Base-by-base conservation (phyloP, 2,329 filamentous ascomycete species). In the Bipolaris zeicola region DNA sequence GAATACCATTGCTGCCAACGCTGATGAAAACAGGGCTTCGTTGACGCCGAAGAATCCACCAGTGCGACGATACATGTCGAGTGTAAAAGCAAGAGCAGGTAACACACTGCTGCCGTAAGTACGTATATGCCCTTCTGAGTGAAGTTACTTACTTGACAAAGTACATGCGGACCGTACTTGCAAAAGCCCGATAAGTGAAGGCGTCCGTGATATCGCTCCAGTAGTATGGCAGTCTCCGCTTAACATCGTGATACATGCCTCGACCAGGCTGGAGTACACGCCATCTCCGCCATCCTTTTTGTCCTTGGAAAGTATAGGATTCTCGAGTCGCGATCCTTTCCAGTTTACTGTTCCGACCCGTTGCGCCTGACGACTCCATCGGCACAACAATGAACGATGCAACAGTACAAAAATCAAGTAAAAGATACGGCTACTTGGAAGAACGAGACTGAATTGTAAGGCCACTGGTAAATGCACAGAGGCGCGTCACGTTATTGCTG, bases 1-100 rank as follows among this genome's bases (percentile, higher is more conserved):
- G 68, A 85, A 85, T 1, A 85, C 79, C 62, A 84, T 78, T 3
- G 82, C 82, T 1, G 81, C 82, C n/a, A 85, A 68, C 2, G 81
- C 83, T 0, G 82, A 84, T 1, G 82, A 77, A 62, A 85, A 82
- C 1, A 85, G 75, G 0, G 79, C 81, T 65, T 85, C 82, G 56
- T 85, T 86, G 65, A 86, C 78, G 34, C 84, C 84, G 59, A 80
- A 85, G 71, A 83, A 84, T 16, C 78, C 76, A 22, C 79, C 80
- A 0, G 84, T 86, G 14, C 81, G 77, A 6, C 83, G 78, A 52
- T 81, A 79, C 82, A 86, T 86, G 66, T 87, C 84, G 16, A 86
- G 73, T 2, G 81, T 81, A 61, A 84, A 87, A 2, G 84, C 84
- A 3, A 87, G 75, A 0, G 85, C 85, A 4, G 85, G 84, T 3